A percentile compares a stretch with the other conserved stretches of the same genome.
phyloP scores from a whole-genome alignment of 805 yeast species.

The Cyberlindnera nakhonratchasimensis region DNA sequence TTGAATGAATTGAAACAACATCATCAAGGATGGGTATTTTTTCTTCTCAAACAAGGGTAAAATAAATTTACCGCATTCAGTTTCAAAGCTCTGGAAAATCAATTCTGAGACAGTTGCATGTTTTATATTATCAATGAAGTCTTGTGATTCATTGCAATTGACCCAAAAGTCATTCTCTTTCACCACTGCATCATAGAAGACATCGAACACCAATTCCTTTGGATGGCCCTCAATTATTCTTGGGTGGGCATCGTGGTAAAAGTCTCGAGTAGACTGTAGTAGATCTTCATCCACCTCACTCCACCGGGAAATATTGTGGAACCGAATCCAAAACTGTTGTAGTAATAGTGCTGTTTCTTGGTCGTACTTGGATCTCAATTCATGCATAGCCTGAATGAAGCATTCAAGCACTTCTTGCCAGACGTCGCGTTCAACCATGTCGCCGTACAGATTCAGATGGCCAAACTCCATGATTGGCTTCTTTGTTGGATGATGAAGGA shows the following conservation, averaged over 20 bases:
- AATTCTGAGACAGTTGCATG: slow-evolving; percentile 1
- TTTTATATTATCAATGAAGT: slow-evolving; percentile 3
- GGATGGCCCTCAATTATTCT: not conserved
- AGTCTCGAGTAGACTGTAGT: slow-evolving; percentile 1
- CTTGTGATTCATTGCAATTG: not conserved
- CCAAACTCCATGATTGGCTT: slow-evolving; percentile 15
- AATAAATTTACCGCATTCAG: slow-evolving; percentile 6
- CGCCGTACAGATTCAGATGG: slow-evolving; percentile 9
- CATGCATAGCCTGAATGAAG: slow-evolving; percentile 6
- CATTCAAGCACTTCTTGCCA: slow-evolving; percentile 9
- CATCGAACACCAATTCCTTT: slow-evolving; percentile 2
- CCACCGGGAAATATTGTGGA: slow-evolving; percentile 6
- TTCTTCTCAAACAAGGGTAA: slow-evolving; percentile 16
- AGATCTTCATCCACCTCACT: slow-evolving; percentile 4
- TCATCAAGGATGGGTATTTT: slow-evolving; percentile 5
- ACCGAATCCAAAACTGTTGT: slow-evolving; percentile 9
- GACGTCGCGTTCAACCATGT: slow-evolving; percentile 5
- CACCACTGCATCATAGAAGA: slow-evolving; percentile 3
- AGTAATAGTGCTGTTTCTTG: not conserved
- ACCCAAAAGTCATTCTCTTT: slow-evolving; percentile 20
- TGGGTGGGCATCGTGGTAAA: slow-evolving; percentile 8
- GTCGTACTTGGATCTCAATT: slow-evolving; percentile 4
- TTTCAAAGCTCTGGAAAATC: slow-evolving; percentile 10
- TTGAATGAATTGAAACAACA: slow-evolving; percentile 16
- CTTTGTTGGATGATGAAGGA: slow-evolving; percentile 26